phyloP scores from a whole-genome alignment of 1,284 basidiomycete species.

The Marasmius sp. region DNA sequence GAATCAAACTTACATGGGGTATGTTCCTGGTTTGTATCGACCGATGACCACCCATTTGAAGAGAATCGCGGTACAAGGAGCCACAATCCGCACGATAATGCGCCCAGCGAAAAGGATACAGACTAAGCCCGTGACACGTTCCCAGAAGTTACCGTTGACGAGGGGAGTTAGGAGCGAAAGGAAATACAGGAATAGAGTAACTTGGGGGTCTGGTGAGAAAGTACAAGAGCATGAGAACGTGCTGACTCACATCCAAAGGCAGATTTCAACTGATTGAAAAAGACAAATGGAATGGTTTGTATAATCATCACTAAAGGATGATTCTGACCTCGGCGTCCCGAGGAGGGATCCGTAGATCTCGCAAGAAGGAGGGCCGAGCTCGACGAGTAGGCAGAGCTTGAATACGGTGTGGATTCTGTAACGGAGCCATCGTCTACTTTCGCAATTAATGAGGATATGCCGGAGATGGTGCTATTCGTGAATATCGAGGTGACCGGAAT shows the following conservation, averaged over 20 bases:
- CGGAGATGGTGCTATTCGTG: constrained; percentile 40
- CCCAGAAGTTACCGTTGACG: constrained; percentile 31
- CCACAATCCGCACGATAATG: constrained; percentile 28
- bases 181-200: constrained; percentile 30
- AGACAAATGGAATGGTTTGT: constrained; percentile 40
- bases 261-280: constrained; percentile 44
- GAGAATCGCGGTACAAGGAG: constrained; percentile 35
- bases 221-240: background rate
- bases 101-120: constrained; percentile 34
- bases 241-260: constrained; percentile 36
- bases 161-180: constrained; percentile 30
- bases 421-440: too few relatives aligned
- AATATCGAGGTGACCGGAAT: constrained; percentile 39
- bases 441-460: constrained; percentile 35
- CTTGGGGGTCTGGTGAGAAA: constrained; percentile 12
- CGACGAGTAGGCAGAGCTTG: background rate
- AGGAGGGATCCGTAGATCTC: background rate
- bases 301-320: constrained; percentile 39
- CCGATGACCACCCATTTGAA: constrained; percentile 49
- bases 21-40: constrained; percentile 38
- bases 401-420: too few relatives aligned
- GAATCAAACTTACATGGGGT: constrained; percentile 31
- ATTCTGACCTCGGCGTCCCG: constrained; percentile 29
- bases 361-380: background rate
- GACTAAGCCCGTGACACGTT: constrained; percentile 32